Base-by-base conservation (phyloP, 2,329 filamentous ascomycete species). In the Colletotrichum sp. region DNA sequence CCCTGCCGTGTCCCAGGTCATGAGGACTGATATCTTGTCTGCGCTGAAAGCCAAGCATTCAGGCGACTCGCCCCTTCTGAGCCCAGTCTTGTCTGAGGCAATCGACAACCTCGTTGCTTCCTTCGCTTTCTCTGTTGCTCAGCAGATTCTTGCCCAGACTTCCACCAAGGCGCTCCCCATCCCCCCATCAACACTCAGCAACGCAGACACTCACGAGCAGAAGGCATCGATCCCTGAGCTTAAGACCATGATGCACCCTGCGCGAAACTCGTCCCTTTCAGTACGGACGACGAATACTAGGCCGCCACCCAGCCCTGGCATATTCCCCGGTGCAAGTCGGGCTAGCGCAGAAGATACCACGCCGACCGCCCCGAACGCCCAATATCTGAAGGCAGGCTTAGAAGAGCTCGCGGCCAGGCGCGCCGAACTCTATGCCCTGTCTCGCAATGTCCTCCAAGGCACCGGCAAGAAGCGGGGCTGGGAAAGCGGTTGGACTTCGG, bases 391-490 rank as follows among this genome's bases (percentile, higher is more conserved):
- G 76, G 81, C 86, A 8, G 96, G 96, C 0, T 87, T 96, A 1
- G 94, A 98, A 81, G 94, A 98, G 71, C 88, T 99, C 28, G 95
- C 96, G 44, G 95, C 95, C 60, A 92, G 93, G 76, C 91, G 96
- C 80, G 96, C 95, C 8, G 95, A 98, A 81, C 89, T 99, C 4
- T 94, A 95, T 76, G 87, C 95, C 72, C 86, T 98, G 55, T 96
- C 95, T 10, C 90, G 96, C 71, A 95, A 95, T 77, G 91, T 97
- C 7, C 87, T 99, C 1, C 93, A 96, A 80, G 90, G 93, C 65
- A 86, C 95, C 63, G 96, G 95, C 3, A 92, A 91, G 80, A 91
- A 91, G 75, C 88, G 92, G 26, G 92, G 92, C 5, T 98, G 96
- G 96, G 91, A 88, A 68, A 92, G 95, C 77, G 95, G 94, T 1